These are phyloP conservation scores for Mollisia scopiformis DNA, from an alignment of 2,329 filamentous ascomycete genomes.

Conservation along the genomic window DNA sequence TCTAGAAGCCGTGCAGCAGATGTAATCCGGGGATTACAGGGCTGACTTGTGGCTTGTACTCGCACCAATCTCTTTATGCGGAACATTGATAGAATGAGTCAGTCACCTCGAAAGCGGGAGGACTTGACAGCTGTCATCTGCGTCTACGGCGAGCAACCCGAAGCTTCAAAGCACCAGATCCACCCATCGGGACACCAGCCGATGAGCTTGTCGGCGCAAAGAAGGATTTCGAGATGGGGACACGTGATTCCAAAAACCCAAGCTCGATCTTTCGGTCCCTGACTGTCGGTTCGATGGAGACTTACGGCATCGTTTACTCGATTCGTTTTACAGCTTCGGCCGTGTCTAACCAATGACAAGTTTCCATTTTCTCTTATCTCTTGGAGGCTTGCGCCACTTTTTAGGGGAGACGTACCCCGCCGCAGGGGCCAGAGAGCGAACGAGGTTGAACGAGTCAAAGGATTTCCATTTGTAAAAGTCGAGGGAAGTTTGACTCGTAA, in stretches of 20 bases:
- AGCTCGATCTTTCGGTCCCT: too few relatives aligned
- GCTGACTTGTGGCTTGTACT: neutral
- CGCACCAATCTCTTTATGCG: neutral
- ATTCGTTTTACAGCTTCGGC: neutral
- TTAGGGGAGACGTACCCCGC: too few relatives aligned
- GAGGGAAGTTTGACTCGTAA: conserved; percentile 2
- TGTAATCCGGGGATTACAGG: neutral
- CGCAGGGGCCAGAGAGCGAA: too few relatives aligned
- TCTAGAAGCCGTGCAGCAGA: neutral
- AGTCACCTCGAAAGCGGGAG: neutral
- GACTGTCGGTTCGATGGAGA: too few relatives aligned
- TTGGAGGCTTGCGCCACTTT: too few relatives aligned
- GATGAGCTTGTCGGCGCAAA: neutral
- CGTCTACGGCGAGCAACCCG: too few relatives aligned
- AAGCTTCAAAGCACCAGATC: neutral
- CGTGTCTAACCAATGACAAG: neutral
- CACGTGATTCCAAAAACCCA: too few relatives aligned
- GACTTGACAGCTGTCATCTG: too few relatives aligned
- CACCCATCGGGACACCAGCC: neutral
- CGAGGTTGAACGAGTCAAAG: conserved; percentile 16
- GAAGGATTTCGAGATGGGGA: too few relatives aligned
- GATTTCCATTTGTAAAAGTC: conserved; percentile 27
- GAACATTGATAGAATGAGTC: neutral
- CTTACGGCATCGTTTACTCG: too few relatives aligned
- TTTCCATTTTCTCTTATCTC: neutral